Base-by-base conservation (phyloP, 1,284 basidiomycete genomes). In the Schizophyllum commune region DNA sequence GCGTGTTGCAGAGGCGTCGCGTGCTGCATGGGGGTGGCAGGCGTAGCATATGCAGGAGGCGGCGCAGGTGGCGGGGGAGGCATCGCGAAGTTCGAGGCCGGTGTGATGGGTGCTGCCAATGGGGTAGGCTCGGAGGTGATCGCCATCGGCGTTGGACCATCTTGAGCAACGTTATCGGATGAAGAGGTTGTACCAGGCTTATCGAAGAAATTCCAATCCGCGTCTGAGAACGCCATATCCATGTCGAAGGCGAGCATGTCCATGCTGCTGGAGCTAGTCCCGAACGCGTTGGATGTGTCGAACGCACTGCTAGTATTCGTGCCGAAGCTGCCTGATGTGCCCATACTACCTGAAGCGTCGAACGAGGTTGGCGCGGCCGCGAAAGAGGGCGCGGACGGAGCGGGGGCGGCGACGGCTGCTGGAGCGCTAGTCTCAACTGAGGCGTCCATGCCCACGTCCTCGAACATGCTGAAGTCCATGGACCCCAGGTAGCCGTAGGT, bases 171-270 rank as follows among this genome's bases (percentile, higher is more conserved):
- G 27, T 27, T 27, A 5, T 27, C 5, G 27, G 27, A 27, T 2
- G 27, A 27, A 27, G 27, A 27, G 5, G 27, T 17, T 8, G 39
- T 13, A 8, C 13, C 72, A 4, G 82, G 82, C 54, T 76, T 75
- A 67, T 90, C 87, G 66, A 89, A 91, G 70, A 89, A 91, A 68
- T 80, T 86, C 69, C 91, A 91, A 70, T 91, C 89, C 60, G 89
- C 89, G 59, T 91, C 89, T 0, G 89, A 91, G 67, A 91, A 86
- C 11, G 79, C 80, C 51, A 85, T 84, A 54, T 87, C 85, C 60
- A 85, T 81, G 58, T 83, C 83, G 71, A 81, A 79, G n/a, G 57
- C 73, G 69, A 47, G 9, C 13, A 47, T 47, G 8, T 47, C 39
- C 13, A 47, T 47, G 39, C 17, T 9, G 39, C 17, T 47, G 39